Base-by-base conservation (phyloP, 345 rosid species). In the Citrus reticulata region DNA sequence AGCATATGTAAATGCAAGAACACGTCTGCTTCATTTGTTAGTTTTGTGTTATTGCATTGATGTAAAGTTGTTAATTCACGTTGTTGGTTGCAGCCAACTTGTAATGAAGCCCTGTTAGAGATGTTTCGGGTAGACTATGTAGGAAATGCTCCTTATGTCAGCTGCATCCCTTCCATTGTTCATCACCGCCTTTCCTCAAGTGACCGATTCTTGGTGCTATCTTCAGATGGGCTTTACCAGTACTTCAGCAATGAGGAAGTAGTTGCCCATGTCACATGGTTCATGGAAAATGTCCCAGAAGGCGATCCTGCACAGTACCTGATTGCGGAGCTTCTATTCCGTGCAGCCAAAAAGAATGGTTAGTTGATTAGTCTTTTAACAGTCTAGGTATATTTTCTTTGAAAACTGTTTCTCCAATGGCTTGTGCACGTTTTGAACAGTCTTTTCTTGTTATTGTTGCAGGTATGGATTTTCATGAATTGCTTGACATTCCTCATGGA, bases 261-360 rank as follows among this genome's bases (percentile, higher is more conserved):
- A 59, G 97, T 93, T 81, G 94, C 98, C 42, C 98, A 88, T 86
- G 98, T 95, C 77, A 93, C 91, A 14, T 95, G 98, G 98, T 95
- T 95, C 88, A 92, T 95, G 75, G 98, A 95, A 83, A 95, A 93
- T 82, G 97, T 90, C 62, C 98, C 98, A 59, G 97, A 89, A 84
- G 98, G 98, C 1, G 98, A 95, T 85, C 98, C 98, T 80, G 98
- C 98, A 37, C 98, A 95, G 79, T 91, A 93, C 83, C 98, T 95
- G 76, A 86, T 95, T 78, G 92, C 98, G 3, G 97, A 93, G 89
- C 94, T 95, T 77, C 90, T 95, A 32, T 89, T 92, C 82, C 98
- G 98, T 40, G 98, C 98, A 59, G 98, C 98, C 73, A 91, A 91
- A 86, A 95, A 93, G 91, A 95, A 93, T 75, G 98, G 98, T 93